Evolutionary conservation across 2,329 filamentous ascomycete genomes (phyloP).

Genomic region (Ophiosphaerella herpotricha): DNA sequence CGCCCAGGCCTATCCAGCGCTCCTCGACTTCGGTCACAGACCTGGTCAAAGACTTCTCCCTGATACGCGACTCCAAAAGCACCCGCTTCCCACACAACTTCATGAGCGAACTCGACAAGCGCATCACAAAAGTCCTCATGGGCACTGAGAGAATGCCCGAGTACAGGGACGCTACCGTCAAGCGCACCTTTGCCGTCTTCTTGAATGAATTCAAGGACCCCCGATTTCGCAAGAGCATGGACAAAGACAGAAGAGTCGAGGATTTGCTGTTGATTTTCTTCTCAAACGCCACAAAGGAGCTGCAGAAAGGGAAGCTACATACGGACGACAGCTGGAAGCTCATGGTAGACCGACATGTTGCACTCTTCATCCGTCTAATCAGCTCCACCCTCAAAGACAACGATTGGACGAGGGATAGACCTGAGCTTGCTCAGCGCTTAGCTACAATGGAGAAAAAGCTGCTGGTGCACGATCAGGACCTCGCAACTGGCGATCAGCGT

Average conservation of each 20-base stretch:
- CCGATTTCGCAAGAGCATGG: constrained; percentile 85
- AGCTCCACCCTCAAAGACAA: constrained; percentile 79
- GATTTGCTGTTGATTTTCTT: constrained; percentile 96
- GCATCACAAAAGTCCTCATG: constrained; percentile 78
- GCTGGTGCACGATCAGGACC: constrained; percentile 88
- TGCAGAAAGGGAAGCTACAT: constrained; percentile 74
- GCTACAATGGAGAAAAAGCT: constrained; percentile 89
- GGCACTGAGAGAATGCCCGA: constrained; percentile 84
- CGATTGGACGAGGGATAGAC: constrained; percentile 81
- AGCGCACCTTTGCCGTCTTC: constrained; percentile 91
- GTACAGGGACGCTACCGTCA: constrained; percentile 87
- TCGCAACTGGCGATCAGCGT: constrained; percentile 65
- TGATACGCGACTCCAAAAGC: constrained; percentile 69
- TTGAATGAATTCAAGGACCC: constrained; percentile 91
- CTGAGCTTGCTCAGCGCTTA: constrained; percentile 80
- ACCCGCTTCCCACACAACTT: constrained; percentile 73
- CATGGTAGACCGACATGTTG: constrained; percentile 91
- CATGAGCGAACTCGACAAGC: constrained; percentile 72
- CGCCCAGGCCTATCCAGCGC: constrained; percentile 66
- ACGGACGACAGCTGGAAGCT: constrained; percentile 90
- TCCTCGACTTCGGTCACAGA: constrained; percentile 76
- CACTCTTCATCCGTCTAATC: constrained; percentile 88
- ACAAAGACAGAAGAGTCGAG: constrained; percentile 91
- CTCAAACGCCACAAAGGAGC: constrained; percentile 88
- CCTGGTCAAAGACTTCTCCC: constrained; percentile 83